Conservation (phyloP, 768 basidiomycete species). For the Lanmaoa rubissima region DNA sequence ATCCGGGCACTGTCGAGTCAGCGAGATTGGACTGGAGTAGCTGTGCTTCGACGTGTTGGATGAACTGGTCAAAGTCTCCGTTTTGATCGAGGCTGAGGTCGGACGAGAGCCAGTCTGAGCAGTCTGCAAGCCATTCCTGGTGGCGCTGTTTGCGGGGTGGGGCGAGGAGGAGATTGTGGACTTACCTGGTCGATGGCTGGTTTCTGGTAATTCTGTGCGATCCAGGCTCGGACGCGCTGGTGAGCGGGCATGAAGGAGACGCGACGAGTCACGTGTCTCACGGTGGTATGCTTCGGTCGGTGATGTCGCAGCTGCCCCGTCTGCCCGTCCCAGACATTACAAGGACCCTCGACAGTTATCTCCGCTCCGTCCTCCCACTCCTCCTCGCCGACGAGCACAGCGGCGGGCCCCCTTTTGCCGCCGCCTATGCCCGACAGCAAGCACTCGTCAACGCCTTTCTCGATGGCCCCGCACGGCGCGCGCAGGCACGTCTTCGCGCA, state of each 20-base stretch:
- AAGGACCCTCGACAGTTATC: conserved; percentile 72
- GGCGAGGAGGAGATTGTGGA: neutral
- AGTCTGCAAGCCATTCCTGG: conserved; percentile 76
- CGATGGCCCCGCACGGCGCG: conserved; percentile 9
- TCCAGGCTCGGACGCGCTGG: conserved; percentile 47
- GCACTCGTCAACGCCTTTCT: conserved; percentile 20
- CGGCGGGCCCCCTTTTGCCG: conserved; percentile 48
- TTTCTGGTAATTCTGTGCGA: conserved; percentile 52
- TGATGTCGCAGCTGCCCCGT: conserved; percentile 48
- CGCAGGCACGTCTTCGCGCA: conserved; percentile 43
- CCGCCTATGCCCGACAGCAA: conserved; percentile 20
- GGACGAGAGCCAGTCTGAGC: conserved; percentile 60
- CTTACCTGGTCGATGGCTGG: conserved; percentile 64
- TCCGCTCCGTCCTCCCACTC: conserved; percentile 75
- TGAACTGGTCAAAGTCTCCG: conserved; percentile 49
- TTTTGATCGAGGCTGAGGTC: conserved; percentile 48
- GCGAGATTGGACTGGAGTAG: conserved; percentile 68
- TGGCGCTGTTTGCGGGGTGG: neutral
- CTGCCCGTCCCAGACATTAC: conserved; percentile 81
- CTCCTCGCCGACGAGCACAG: conserved; percentile 69
- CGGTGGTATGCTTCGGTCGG: conserved; percentile 16
- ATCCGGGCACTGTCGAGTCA: conserved; percentile 69
- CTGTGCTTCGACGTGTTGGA: conserved; percentile 57
- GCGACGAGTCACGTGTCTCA: conserved; percentile 9
- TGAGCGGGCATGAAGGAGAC: conserved; percentile 20